A percentile compares a stretch with the other conserved stretches of the same genome.
These are phyloP conservation scores for Podospora didyma DNA, from an alignment of 495 filamentous ascomycete species.

Conservation along the genomic window DNA sequence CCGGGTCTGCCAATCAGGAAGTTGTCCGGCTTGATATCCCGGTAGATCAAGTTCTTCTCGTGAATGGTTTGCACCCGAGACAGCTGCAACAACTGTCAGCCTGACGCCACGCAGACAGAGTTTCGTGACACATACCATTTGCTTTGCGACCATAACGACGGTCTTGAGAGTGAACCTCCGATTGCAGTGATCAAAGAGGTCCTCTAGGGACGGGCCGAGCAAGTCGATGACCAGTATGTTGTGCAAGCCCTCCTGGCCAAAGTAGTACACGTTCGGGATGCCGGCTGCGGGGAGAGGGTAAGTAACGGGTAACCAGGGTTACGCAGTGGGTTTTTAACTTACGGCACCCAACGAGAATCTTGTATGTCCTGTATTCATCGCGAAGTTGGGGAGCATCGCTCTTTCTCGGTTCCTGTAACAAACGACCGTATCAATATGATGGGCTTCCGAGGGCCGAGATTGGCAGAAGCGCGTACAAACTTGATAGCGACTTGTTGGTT, in stretches of 20 bases:
- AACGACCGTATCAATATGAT: background rate
- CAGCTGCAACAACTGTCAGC: slow-evolving; percentile 44
- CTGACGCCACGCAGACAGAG: background rate
- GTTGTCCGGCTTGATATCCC: slow-evolving; percentile 99
- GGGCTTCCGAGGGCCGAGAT: background rate
- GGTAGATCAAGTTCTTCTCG: slow-evolving; percentile 99
- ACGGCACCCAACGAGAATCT: slow-evolving; percentile 99
- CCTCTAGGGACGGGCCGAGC: slow-evolving; percentile 91
- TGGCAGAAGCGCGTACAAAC: slow-evolving; percentile 62
- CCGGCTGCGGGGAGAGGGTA: slow-evolving; percentile 58
- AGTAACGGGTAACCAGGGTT: slow-evolving; percentile 1
- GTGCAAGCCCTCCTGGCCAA: slow-evolving; percentile 96
- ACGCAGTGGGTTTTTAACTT: slow-evolving; percentile 44
- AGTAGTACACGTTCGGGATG: slow-evolving; percentile 99
- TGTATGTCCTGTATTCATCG: slow-evolving; percentile 99
- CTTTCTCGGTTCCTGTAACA: slow-evolving; percentile 84
- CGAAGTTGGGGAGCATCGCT: slow-evolving; percentile 96
- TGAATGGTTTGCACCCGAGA: slow-evolving; percentile 99
- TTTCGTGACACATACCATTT: slow-evolving; percentile 69
- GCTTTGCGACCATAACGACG: slow-evolving; percentile 98
- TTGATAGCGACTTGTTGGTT: slow-evolving; percentile 99
- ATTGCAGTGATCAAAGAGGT: slow-evolving; percentile 97
- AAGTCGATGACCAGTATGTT: slow-evolving; percentile 99
- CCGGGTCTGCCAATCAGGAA: slow-evolving; percentile 95
- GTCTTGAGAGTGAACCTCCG: slow-evolving; percentile 95